These are phyloP conservation scores for Dacryopinax primogenitus DNA, from an alignment of 768 basidiomycete species.

Conservation along the genomic window DNA sequence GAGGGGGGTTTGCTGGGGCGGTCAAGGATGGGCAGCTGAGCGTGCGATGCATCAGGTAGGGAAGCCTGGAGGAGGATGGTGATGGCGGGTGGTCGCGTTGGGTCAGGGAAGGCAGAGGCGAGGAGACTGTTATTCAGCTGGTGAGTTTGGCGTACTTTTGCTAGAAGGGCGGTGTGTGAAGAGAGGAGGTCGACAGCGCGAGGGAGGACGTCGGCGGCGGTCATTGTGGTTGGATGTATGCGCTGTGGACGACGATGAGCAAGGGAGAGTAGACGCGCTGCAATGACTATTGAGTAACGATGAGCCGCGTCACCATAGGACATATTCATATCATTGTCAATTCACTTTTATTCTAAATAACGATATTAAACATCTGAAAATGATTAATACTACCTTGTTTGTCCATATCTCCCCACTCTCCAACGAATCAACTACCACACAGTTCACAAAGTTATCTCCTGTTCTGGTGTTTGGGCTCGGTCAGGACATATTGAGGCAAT, in stretches of 20 bases:
- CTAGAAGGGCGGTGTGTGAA: not conserved
- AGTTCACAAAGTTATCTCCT: too few species aligned
- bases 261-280: too few species aligned
- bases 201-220: slow-evolving; percentile 5
- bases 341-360: too few species aligned
- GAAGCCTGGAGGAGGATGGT: not conserved
- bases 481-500: too few species aligned
- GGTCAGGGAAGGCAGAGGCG: not conserved
- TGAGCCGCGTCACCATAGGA: too few species aligned
- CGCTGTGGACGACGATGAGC: not conserved
- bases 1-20: not conserved
- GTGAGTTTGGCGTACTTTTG: not conserved
- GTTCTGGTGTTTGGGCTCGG: too few species aligned
- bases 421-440: too few species aligned
- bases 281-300: too few species aligned
- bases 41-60: not conserved
- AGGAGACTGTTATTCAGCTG: not conserved
- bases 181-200: slow-evolving; percentile 8
- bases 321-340: too few species aligned
- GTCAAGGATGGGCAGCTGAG: not conserved
- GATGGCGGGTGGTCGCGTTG: not conserved
- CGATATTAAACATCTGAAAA: too few species aligned
- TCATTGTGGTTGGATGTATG: not conserved
- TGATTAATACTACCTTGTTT: too few species aligned
- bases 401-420: too few species aligned